Conservation (phyloP, 768 basidiomycete genomes). For the Tephrocybe rancida region DNA sequence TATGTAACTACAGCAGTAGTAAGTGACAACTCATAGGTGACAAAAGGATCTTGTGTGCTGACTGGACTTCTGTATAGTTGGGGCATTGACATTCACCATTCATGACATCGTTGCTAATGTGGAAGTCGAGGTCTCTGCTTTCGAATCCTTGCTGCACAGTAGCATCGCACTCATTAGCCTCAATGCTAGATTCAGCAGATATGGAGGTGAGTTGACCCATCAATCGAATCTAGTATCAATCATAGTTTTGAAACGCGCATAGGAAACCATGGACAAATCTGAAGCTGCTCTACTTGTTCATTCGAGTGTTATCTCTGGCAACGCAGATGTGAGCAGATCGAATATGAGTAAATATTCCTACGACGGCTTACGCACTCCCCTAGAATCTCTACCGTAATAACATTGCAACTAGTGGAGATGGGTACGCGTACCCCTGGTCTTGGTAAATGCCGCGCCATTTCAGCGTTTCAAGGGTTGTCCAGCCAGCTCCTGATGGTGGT, state of each 20-base stretch:
- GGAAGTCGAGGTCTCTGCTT: slow-evolving; percentile 19
- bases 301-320: slow-evolving; percentile 19
- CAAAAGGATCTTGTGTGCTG: background rate
- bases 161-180: background rate
- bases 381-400: slow-evolving; percentile 18
- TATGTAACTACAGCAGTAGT: slow-evolving; percentile 27
- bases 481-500: slow-evolving; percentile 21
- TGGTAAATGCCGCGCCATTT: slow-evolving; percentile 11
- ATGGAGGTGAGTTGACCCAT: slow-evolving; percentile 18
- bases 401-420: slow-evolving; percentile 12
- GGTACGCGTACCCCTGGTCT: background rate
- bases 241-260: background rate
- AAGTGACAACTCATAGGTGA: slow-evolving; percentile 1
- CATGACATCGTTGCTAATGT: slow-evolving; percentile 19
- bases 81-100: slow-evolving; percentile 23
- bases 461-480: slow-evolving; percentile 20
- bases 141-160: background rate
- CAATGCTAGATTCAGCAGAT: slow-evolving; percentile 19
- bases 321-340: slow-evolving; percentile 18
- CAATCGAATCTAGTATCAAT: background rate
- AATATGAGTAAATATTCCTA: too few species aligned
- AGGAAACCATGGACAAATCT: slow-evolving; percentile 24
- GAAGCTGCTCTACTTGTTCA: slow-evolving; percentile 21
- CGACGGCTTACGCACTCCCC: too few species aligned
- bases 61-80: slow-evolving; percentile 15